Evolutionary conservation across 2,329 filamentous ascomycete species (phyloP).

Genomic region (Fusarium praegraminearum): DNA sequence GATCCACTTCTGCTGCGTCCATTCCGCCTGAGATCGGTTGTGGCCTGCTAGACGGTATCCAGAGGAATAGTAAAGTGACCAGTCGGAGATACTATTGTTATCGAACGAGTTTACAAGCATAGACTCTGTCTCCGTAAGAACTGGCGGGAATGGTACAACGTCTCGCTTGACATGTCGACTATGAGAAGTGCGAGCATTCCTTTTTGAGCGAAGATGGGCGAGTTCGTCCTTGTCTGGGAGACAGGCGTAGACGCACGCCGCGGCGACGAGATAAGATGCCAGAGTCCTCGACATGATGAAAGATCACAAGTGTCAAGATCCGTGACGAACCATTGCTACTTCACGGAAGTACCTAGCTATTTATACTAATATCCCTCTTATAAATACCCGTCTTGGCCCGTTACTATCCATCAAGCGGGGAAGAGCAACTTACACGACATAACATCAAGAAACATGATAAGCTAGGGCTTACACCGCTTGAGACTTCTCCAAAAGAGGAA

Average conservation of each 20-base stretch:
- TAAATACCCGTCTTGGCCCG: background rate
- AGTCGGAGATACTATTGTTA: conserved; percentile 29
- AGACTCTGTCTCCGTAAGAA: conserved; percentile 15
- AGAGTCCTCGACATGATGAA: conserved; percentile 27
- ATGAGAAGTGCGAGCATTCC: background rate
- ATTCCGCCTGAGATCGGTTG: conserved; percentile 35
- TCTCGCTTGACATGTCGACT: conserved; percentile 26
- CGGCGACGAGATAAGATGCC: conserved; percentile 21
- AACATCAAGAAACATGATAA: conserved; percentile 1
- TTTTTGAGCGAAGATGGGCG: conserved; percentile 10
- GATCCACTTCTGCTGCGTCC: conserved; percentile 39
- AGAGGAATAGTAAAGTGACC: conserved; percentile 40
- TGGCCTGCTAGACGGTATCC: conserved; percentile 36
- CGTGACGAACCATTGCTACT: rapidly evolving
- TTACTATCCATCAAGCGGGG: conserved; percentile 13
- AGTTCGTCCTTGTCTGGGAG: conserved; percentile 32
- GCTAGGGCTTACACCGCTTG: conserved; percentile 33
- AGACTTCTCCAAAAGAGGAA: conserved; percentile 29
- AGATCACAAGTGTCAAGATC: too few species aligned
- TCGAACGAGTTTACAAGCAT: conserved; percentile 36
- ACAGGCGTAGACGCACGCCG: conserved; percentile 35
- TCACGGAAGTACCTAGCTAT: background rate
- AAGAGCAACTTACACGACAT: background rate
- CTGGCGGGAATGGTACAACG: conserved; percentile 1
- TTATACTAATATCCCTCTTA: background rate